phyloP scores from a whole-genome alignment of 176 grass and related monocot species.

The Bromus sterilis region DNA sequence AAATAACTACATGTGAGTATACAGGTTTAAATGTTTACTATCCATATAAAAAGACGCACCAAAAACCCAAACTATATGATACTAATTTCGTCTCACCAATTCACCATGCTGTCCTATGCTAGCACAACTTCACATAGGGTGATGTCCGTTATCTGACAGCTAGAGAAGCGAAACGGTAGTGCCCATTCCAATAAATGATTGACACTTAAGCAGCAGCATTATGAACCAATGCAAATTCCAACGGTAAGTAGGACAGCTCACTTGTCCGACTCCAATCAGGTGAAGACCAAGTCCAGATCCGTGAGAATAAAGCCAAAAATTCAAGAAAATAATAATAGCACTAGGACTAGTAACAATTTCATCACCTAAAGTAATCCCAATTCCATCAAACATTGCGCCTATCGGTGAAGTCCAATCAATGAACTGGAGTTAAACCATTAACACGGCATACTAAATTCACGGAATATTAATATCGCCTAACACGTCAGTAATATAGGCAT shows the following conservation, averaged over 20 bases:
- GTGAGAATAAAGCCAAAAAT: neutral
- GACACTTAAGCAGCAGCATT: neutral
- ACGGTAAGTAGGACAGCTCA: neutral
- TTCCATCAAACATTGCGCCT: neutral
- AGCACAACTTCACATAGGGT: neutral
- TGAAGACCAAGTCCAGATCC: neutral
- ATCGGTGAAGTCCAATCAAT: neutral
- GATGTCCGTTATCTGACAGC: neutral
- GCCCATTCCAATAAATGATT: neutral
- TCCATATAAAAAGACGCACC: neutral
- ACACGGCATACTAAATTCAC: neutral
- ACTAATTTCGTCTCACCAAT: neutral
- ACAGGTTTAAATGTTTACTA: neutral
- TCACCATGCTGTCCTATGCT: neutral
- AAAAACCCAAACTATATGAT: conserved; percentile 12
- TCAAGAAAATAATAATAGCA: neutral
- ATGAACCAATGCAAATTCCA: neutral
- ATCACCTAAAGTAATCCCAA: neutral
- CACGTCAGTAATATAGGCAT: neutral
- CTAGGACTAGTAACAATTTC: neutral
- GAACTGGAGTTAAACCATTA: neutral
- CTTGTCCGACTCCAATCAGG: neutral
- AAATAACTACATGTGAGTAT: neutral
- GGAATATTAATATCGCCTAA: neutral
- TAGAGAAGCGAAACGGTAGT: neutral